Base-by-base conservation (phyloP, 352 stramenopile genomes). In the Thalassiosira mediterranea region DNA sequence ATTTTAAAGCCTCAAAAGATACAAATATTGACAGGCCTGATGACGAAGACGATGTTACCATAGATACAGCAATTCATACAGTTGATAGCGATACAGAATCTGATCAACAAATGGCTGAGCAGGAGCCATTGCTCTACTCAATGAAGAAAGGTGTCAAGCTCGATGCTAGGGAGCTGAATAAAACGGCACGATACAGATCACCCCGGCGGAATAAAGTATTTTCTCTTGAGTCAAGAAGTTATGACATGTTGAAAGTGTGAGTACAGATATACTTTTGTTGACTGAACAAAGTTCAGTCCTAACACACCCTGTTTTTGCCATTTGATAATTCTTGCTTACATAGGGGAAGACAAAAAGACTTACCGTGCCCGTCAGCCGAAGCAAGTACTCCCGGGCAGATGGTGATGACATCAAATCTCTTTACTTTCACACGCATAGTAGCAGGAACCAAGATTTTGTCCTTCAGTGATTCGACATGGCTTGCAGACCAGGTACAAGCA, bases 381-480 rank as follows among this genome's bases (percentile, higher is more conserved):
- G 42, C 7, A n/a, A 51, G 42, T 51, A n/a, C 8, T 21, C 5
- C 4, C 17, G 42, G 17, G 42, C 10, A 51, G 5, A 21, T 5
- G 34, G 7, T 42, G 8, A 51, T 23, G 17, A 21, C 54, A 10
- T 44, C 52, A 8, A 52, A 52, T 7, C 53, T 82, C 4, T 74
- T 31, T 44, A 54, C 58, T 65, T 61, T 83, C 68, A 38, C 70
- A 2, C 49, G 79, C 56, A 87, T 87, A 21, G 61, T 72, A 4
- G 68, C 48, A 15, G 80, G 80, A 10, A 79, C 65, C 37, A 85
- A 83, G 38, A 81, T 88, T 66, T 58, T 88, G 21, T 81, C 71
- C 23, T 88, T 86, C 57, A 83, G 63, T 56, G 76, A 88, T 63
- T 84, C 71, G 34, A 17, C 51, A 23, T 88, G 58, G 44, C 53